Percentiles rank a stretch among this genome's conserved stretches.
These are phyloP conservation scores for Verticillium zaregamsianum DNA, from an alignment of 2,329 filamentous ascomycete genomes.

Conservation along the genomic window DNA sequence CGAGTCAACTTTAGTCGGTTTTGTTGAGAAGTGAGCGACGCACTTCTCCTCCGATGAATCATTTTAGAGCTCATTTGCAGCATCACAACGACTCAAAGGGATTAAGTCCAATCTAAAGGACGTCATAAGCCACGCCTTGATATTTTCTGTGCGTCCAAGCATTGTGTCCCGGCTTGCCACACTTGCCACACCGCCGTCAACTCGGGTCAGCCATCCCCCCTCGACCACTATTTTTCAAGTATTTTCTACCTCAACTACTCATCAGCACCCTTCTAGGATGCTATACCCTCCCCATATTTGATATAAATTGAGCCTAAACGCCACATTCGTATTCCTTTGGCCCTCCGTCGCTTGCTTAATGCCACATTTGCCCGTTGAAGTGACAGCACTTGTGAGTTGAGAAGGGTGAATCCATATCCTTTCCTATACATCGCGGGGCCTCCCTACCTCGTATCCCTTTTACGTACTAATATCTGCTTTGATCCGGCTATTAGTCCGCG, in stretches of 20 bases:
- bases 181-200: not conserved
- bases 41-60: too few relatives aligned
- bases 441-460: too few relatives aligned
- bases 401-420: not conserved
- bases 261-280: not conserved
- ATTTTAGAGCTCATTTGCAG: too few relatives aligned
- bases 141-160: not conserved
- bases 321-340: not conserved
- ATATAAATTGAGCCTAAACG: not conserved
- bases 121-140: not conserved
- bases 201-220: not conserved
- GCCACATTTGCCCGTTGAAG: not conserved
- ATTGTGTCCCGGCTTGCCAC: not conserved
- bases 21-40: too few relatives aligned
- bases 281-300: not conserved
- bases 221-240: not conserved
- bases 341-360: not conserved
- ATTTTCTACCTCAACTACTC: not conserved
- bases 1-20: too few relatives aligned
- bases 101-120: not conserved
- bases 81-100: too few relatives aligned
- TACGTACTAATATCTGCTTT: too few relatives aligned
- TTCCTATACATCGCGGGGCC: too few relatives aligned
- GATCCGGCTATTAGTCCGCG: too few relatives aligned
- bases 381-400: not conserved